Conservation (phyloP, 2,329 filamentous ascomycete genomes). For the Ceratocystis cacaofunesta region DNA sequence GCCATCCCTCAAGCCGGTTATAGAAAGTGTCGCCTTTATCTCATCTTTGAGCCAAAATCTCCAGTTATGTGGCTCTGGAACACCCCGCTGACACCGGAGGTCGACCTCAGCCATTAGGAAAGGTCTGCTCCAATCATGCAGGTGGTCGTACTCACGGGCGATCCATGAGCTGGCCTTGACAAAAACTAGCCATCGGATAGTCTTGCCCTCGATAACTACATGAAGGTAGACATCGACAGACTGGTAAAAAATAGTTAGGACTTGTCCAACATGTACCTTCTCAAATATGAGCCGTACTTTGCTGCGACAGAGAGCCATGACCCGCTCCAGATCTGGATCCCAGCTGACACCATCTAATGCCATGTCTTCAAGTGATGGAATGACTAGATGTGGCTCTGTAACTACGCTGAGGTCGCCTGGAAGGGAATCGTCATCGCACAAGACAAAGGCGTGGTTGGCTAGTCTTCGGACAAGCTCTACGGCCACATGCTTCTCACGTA, state of each 20-base stretch:
- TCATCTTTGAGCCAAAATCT: conserved; percentile 8
- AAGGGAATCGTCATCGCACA: background rate
- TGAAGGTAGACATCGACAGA: conserved; percentile 9
- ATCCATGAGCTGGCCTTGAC: conserved; percentile 4
- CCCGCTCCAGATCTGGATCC: background rate
- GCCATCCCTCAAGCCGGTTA: conserved; percentile 5
- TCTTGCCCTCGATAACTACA: conserved; percentile 9
- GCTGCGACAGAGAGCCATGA: conserved; percentile 13
- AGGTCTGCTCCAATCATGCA: conserved; percentile 3
- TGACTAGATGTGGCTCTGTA: background rate
- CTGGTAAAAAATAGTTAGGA: conserved; percentile 8
- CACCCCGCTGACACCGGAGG: background rate
- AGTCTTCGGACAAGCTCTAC: conserved; percentile 8
- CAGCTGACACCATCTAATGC: background rate
- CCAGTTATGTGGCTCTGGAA: conserved; percentile 7
- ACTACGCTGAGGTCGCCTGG: background rate
- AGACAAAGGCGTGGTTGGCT: conserved; percentile 5
- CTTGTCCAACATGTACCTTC: conserved; percentile 3
- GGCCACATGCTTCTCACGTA: background rate
- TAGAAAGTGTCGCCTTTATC: background rate
- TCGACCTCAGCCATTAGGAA: conserved; percentile 7
- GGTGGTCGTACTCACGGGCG: background rate
- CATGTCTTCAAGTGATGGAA: conserved; percentile 6
- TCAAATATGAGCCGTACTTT: background rate
- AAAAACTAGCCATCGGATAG: conserved; percentile 18